These are phyloP conservation scores for Pythium volutum DNA, from an alignment of 352 stramenopile species.

Conservation along the genomic window DNA sequence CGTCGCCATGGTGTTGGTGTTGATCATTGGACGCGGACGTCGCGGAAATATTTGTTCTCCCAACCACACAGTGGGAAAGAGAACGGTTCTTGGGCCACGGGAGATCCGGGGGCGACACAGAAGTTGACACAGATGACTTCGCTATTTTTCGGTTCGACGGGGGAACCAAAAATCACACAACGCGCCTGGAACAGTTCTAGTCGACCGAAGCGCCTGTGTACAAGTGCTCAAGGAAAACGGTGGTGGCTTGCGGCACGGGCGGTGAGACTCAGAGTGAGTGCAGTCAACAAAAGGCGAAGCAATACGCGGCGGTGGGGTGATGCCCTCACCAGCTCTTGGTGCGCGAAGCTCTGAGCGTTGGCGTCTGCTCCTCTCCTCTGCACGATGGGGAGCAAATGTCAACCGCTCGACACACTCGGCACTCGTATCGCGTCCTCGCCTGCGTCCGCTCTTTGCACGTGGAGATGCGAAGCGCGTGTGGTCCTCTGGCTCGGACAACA, in stretches of 20 bases:
- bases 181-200: neutral
- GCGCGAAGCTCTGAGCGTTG: too few relatives aligned
- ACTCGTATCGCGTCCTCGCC: constrained; percentile 5
- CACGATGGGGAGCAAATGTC: neutral
- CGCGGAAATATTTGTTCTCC: neutral
- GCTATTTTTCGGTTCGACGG: constrained; percentile 1
- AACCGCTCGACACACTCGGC: constrained; percentile 11
- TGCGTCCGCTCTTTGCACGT: constrained; percentile 20
- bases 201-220: neutral
- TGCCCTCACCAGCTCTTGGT: constrained; percentile 20
- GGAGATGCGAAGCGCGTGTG: constrained; percentile 23
- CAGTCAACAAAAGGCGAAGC: constrained; percentile 6
- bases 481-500: neutral
- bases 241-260: constrained; percentile 9
- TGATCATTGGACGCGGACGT: constrained; percentile 18
- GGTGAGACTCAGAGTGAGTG: constrained; percentile 20
- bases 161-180: neutral
- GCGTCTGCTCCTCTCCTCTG: constrained; percentile 5
- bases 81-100: neutral
- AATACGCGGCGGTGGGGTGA: neutral
- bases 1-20: constrained; percentile 19
- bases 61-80: neutral
- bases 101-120: neutral
- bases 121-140: neutral
- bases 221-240: constrained; percentile 1